Percentiles rank a stretch among this genome's conserved stretches.
Conservation (phyloP, 2,329 filamentous ascomycete genomes). For the Scorias spongiosa region DNA sequence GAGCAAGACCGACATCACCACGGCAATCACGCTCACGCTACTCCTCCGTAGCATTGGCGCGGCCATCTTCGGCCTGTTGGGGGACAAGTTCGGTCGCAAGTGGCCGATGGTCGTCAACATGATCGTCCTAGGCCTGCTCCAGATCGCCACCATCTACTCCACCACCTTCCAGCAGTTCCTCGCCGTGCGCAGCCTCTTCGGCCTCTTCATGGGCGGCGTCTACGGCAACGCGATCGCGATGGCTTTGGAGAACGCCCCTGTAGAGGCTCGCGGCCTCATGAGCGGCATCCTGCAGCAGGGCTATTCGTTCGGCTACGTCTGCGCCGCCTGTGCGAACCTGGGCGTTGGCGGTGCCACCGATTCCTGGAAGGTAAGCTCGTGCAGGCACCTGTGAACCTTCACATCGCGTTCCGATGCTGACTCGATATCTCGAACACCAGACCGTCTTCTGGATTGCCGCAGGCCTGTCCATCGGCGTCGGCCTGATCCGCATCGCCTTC, state of each 20-base stretch:
- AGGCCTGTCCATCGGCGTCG: constrained; percentile 52
- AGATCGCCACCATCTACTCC: constrained; percentile 67
- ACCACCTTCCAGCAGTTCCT: constrained; percentile 57
- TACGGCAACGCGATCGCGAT: constrained; percentile 64
- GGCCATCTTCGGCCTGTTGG: constrained; percentile 58
- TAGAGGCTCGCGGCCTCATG: constrained; percentile 60
- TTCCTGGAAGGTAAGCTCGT: constrained; percentile 48
- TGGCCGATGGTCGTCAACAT: constrained; percentile 75
- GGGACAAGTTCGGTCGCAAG: constrained; percentile 68
- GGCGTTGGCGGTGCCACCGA: constrained; percentile 50
- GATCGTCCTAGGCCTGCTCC: constrained; percentile 52
- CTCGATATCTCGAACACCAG: not conserved
- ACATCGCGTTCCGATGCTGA: not conserved
- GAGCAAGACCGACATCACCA: constrained; percentile 54
- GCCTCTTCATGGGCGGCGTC: constrained; percentile 67
- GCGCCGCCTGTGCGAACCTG: constrained; percentile 61
- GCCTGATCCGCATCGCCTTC: constrained; percentile 50
- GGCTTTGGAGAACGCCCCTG: constrained; percentile 58
- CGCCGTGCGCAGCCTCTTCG: constrained; percentile 58
- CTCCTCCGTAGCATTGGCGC: constrained; percentile 62
- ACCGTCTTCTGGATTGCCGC: constrained; percentile 56
- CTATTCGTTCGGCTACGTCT: constrained; percentile 65
- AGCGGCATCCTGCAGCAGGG: constrained; percentile 72
- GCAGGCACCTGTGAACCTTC: no score
- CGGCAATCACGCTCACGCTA: constrained; percentile 61